Evolutionary conservation across 257 asterid genomes (phyloP).

Genomic region (Salvia hispanica): DNA sequence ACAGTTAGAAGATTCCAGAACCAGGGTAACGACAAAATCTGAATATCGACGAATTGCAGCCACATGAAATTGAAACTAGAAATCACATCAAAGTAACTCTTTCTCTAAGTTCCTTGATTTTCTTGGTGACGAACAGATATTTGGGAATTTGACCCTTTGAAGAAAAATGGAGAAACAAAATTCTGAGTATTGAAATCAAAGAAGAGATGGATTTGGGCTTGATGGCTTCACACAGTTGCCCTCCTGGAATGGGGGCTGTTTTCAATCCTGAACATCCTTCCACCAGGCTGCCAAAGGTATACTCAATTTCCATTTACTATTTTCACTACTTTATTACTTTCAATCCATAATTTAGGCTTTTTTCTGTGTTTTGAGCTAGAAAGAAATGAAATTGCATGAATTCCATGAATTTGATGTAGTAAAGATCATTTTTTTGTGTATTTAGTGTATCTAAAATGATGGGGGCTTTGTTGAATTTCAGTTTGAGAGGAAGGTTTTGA

Average conservation of each 20-base stretch:
- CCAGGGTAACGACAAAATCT: neutral
- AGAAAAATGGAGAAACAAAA: constrained; percentile 2
- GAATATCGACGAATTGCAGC: constrained; percentile 8
- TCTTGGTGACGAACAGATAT: constrained; percentile 15
- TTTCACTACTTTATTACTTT: neutral
- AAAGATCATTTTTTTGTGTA: constrained; percentile 1
- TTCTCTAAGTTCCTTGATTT: neutral
- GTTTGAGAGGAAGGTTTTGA: neutral
- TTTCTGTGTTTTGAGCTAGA: neutral
- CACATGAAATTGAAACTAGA: constrained; percentile 24
- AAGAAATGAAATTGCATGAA: neutral
- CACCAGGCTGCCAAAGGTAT: constrained; percentile 49
- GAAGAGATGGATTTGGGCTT: constrained; percentile 56
- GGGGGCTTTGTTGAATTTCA: neutral
- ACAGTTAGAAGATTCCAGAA: constrained; percentile 6
- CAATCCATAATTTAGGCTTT: neutral
- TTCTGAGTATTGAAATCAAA: constrained; percentile 14
- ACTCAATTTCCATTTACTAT: neutral
- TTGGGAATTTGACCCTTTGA: constrained; percentile 9
- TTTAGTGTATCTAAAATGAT: neutral
- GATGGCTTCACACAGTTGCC: constrained; percentile 69
- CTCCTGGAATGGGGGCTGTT: constrained; percentile 41
- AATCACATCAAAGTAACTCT: constrained; percentile 14
- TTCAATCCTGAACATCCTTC: constrained; percentile 46
- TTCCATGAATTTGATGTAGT: constrained; percentile 28